Percentiles rank a stretch among this genome's conserved stretches.
phyloP scores from a whole-genome alignment of 495 filamentous ascomycete species.

The Penicillium maclennaniae region DNA sequence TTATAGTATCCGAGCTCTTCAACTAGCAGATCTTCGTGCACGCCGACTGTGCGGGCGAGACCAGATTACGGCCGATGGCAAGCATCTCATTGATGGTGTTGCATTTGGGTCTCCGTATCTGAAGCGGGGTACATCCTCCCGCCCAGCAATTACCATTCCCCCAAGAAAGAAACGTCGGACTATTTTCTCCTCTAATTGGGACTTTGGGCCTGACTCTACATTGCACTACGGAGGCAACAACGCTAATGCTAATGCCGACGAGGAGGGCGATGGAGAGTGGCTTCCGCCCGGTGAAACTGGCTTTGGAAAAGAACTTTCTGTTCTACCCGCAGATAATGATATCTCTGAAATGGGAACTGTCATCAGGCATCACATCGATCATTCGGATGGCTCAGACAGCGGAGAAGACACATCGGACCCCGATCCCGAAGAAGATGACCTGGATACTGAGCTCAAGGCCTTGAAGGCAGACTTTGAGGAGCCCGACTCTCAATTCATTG shows the following conservation, averaged over 20 bases:
- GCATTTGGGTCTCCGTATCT: slow-evolving; percentile 77
- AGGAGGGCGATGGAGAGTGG: slow-evolving; percentile 40
- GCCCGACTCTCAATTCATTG: slow-evolving; percentile 21
- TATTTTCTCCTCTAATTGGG: slow-evolving; percentile 30
- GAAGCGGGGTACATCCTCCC: slow-evolving; percentile 45
- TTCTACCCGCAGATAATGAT: slow-evolving; percentile 27
- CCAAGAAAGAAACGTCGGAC: slow-evolving; percentile 68
- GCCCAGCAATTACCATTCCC: slow-evolving; percentile 71
- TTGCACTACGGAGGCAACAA: neutral
- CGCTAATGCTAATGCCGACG: slow-evolving; percentile 11
- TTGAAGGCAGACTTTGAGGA: slow-evolving; percentile 41
- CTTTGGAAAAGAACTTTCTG: slow-evolving; percentile 26
- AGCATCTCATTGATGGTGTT: slow-evolving; percentile 83
- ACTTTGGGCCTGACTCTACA: slow-evolving; percentile 16
- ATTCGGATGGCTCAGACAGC: slow-evolving; percentile 30
- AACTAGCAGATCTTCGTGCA: slow-evolving; percentile 67
- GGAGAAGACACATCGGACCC: slow-evolving; percentile 38
- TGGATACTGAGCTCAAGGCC: slow-evolving; percentile 41
- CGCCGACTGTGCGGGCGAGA: slow-evolving; percentile 74
- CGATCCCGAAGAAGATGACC: slow-evolving; percentile 37
- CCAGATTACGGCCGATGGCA: slow-evolving; percentile 78
- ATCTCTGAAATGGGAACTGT: slow-evolving; percentile 40
- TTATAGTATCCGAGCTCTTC: slow-evolving; percentile 74
- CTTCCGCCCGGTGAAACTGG: slow-evolving; percentile 21
- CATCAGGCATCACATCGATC: slow-evolving; percentile 35